phyloP scores from a whole-genome alignment of 257 asterid genomes.

The Lavandula angustifolia region DNA sequence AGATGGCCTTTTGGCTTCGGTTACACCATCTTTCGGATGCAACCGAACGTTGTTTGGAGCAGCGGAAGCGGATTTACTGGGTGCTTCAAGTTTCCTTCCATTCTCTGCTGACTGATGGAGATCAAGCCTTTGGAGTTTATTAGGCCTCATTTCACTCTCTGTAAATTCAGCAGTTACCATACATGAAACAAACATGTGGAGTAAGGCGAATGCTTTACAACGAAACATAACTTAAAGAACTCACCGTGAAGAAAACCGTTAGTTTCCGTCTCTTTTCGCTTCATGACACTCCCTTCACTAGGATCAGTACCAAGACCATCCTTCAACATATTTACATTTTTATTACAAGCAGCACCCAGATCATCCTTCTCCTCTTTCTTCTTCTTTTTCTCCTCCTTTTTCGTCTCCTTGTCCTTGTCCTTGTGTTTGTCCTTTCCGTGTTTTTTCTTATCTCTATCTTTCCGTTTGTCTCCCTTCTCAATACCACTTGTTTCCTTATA shows the following conservation, averaged over 20 bases:
- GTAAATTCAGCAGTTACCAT: slow-evolving; percentile 43
- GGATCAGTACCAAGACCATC: slow-evolving; percentile 38
- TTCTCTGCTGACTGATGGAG: slow-evolving; percentile 50
- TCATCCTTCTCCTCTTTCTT: slow-evolving; percentile 31
- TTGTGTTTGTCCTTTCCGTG: slow-evolving; percentile 48
- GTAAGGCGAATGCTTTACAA: slow-evolving; percentile 6
- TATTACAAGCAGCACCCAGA: slow-evolving; percentile 34
- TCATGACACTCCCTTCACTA: slow-evolving; percentile 50
- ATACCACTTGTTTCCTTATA: slow-evolving; percentile 42
- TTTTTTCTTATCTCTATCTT: slow-evolving; percentile 48
- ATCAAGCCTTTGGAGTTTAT: slow-evolving; percentile 50
- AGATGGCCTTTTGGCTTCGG: slow-evolving; percentile 41
- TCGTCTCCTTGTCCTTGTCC: slow-evolving; percentile 35
- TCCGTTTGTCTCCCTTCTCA: slow-evolving; percentile 42
- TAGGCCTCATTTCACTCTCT: slow-evolving; percentile 67
- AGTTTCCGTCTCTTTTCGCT: slow-evolving; percentile 49
- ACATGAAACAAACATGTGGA: slow-evolving; percentile 21
- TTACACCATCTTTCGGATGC: slow-evolving; percentile 48
- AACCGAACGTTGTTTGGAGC: slow-evolving; percentile 31
- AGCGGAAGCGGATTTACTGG: slow-evolving; percentile 35
- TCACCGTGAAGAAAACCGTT: slow-evolving; percentile 82
- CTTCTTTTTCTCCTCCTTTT: slow-evolving; percentile 37
- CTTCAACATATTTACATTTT: slow-evolving; percentile 30
- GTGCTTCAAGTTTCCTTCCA: slow-evolving; percentile 55
- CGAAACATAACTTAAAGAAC: slow-evolving; percentile 34